phyloP scores from a whole-genome alignment of 148 eudicot species.

The Camellia granthamiana region DNA sequence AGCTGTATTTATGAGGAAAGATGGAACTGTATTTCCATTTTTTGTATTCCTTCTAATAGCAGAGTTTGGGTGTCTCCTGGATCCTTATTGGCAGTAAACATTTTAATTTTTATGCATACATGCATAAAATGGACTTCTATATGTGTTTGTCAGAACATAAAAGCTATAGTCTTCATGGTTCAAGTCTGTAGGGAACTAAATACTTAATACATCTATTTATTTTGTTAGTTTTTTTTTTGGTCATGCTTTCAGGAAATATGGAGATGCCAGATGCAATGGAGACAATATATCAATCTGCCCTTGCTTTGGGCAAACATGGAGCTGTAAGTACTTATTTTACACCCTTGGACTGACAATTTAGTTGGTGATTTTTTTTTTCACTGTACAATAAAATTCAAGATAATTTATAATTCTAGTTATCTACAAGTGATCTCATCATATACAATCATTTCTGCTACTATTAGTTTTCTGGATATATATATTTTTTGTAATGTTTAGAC shows the following conservation, averaged over 20 bases:
- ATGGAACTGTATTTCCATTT: not conserved
- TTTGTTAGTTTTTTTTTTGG: not conserved
- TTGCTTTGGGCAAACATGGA: constrained; percentile 65
- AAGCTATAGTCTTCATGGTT: not conserved
- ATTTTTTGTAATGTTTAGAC: not conserved
- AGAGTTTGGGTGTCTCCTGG: too few species aligned
- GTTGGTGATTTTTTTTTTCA: not conserved
- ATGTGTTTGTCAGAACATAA: not conserved
- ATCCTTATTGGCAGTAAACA: not conserved
- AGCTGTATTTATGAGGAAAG: not conserved
- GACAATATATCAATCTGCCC: constrained; percentile 75
- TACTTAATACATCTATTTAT: not conserved
- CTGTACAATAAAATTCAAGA: not conserved
- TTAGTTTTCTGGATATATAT: not conserved
- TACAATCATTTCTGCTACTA: not conserved
- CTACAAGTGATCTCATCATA: not conserved
- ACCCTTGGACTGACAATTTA: not conserved
- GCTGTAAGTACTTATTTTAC: constrained; percentile 54
- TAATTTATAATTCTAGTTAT: not conserved
- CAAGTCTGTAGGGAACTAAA: not conserved
- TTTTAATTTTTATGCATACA: not conserved
- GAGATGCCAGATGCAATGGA: constrained; percentile 97
- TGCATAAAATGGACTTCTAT: not conserved
- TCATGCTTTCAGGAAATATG: constrained; percentile 46
- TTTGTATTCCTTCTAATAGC: not conserved